Conservation (phyloP, 2,329 filamentous ascomycete species). For the Aspergillus intermedius region DNA sequence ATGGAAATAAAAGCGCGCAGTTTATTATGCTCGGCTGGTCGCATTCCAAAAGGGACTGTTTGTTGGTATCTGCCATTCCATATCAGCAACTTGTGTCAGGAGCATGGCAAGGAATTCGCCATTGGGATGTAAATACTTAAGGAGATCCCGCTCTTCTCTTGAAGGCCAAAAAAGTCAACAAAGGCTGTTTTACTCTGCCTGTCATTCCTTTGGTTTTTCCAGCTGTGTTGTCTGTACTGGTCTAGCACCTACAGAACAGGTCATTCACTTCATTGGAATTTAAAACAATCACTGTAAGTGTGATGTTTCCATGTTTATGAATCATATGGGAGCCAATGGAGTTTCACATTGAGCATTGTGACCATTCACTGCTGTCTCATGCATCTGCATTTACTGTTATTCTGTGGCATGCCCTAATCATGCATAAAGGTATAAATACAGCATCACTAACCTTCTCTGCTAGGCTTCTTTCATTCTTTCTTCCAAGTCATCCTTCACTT, state of each 20-base stretch:
- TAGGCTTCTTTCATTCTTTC: background rate
- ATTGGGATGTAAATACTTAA: background rate
- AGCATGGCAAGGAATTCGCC: background rate
- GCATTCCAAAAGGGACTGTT: background rate
- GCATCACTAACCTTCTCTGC: background rate
- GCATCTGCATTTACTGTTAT: background rate
- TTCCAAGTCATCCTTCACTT: background rate
- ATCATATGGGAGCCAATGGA: background rate
- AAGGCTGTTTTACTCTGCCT: background rate
- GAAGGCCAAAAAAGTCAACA: no score
- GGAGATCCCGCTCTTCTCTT: background rate
- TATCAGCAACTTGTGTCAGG: background rate
- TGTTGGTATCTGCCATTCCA: background rate
- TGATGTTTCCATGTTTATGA: background rate
- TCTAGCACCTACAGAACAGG: background rate
- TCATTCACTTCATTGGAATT: background rate
- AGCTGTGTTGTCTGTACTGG: background rate
- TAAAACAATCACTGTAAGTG: background rate
- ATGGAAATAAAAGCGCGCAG: background rate
- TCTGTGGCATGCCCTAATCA: background rate
- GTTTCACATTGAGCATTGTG: background rate
- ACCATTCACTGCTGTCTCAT: background rate
- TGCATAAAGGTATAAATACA: background rate
- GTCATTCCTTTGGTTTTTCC: background rate
- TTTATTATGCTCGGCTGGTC: background rate